phyloP scores from a whole-genome alignment of 2,329 filamentous ascomycete genomes.

The Dichotomopilus funicola region DNA sequence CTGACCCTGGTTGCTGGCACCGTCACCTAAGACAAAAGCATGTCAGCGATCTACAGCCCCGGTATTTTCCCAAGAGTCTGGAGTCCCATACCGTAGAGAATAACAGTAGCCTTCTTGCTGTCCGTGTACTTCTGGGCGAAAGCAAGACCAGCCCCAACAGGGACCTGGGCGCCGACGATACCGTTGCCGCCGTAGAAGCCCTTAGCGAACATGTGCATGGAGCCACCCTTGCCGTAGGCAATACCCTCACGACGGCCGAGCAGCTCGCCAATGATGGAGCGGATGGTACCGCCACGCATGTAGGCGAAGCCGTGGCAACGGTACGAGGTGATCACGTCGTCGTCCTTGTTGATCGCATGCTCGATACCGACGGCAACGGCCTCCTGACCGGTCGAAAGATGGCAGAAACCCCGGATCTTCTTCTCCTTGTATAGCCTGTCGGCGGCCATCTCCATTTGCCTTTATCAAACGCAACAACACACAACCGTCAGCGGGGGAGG shows the following conservation, averaged over 20 bases:
- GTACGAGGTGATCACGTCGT: constrained; percentile 97
- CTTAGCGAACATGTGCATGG: constrained; percentile 99
- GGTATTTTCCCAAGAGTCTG: background rate
- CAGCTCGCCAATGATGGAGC: constrained; percentile 92
- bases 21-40: constrained; percentile 54
- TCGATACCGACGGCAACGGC: constrained; percentile 96
- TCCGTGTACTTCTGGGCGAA: constrained; percentile 94
- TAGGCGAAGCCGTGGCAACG: constrained; percentile 97
- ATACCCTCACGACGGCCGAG: constrained; percentile 94
- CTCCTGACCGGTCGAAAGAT: constrained; percentile 96
- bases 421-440: constrained; percentile 99
- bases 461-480: constrained; percentile 39
- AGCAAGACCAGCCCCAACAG: constrained; percentile 90
- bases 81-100: constrained; percentile 61
- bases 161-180: constrained; percentile 97
- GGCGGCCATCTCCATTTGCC: constrained; percentile 99
- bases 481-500: background rate
- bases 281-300: constrained; percentile 88
- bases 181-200: constrained; percentile 98
- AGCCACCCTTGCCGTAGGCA: constrained; percentile 96
- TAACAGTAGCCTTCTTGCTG: constrained; percentile 77
- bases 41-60: background rate
- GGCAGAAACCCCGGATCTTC: constrained; percentile 99
- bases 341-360: constrained; percentile 82
- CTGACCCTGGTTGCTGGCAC: constrained; percentile 97